Conservation (phyloP, 805 yeast species). For the Ogataea nitratoaversa region DNA sequence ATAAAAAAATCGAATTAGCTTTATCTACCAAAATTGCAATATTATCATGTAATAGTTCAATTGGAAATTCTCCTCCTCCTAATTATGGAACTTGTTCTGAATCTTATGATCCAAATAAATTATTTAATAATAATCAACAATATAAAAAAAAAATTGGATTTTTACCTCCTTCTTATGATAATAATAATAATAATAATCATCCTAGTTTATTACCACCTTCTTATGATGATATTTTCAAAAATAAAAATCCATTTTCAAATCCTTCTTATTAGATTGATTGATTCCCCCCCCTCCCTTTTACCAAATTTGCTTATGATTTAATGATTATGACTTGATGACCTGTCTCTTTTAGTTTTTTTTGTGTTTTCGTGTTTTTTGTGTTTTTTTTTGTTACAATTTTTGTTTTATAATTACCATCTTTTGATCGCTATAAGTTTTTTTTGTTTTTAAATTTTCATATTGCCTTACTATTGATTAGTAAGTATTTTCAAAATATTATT, state of each 20-base stretch:
- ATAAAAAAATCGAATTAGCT: conserved; percentile 21
- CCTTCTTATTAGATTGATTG: background rate
- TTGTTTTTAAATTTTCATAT: background rate
- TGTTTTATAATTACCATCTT: too few relatives aligned
- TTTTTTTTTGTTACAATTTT: background rate
- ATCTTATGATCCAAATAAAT: background rate
- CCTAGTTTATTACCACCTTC: background rate
- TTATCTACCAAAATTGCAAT: conserved; percentile 18
- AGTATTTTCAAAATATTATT: background rate
- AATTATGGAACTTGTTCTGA: background rate
- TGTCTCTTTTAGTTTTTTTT: background rate
- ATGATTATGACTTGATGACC: too few relatives aligned
- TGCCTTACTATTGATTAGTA: background rate
- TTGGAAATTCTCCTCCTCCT: background rate
- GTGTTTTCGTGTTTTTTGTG: background rate
- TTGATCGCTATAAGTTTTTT: too few relatives aligned
- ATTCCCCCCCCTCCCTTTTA: too few relatives aligned
- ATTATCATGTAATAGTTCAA: conserved; percentile 1
- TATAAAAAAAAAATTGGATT: background rate
- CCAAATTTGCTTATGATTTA: conserved; percentile 2
- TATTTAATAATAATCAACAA: background rate
- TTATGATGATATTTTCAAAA: background rate
- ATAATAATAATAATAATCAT: background rate
- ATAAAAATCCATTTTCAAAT: background rate
- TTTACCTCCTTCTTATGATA: background rate